Percentiles rank a stretch among this genome's conserved stretches.
Evolutionary conservation across 2,329 filamentous ascomycete species (phyloP).

Genomic region (Hypocrella siamensis): DNA sequence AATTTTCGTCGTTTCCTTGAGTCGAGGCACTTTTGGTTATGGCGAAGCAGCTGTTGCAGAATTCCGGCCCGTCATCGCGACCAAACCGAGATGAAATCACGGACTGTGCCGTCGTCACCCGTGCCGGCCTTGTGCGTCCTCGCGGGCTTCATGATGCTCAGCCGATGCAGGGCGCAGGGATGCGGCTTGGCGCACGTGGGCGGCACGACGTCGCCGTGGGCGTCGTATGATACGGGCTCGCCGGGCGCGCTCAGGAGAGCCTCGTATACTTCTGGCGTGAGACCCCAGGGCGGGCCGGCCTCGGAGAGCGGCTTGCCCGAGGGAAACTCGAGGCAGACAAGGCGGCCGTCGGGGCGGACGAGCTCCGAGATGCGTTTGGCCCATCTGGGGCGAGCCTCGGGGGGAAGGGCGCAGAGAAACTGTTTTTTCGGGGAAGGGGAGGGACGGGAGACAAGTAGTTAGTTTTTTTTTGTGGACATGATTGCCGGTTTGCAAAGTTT

Average conservation of each 20-base stretch:
- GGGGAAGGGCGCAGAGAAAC: slow-evolving; percentile 50
- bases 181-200: slow-evolving; percentile 18
- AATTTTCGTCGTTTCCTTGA: too few species aligned
- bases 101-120: slow-evolving; percentile 26
- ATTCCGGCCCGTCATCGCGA: slow-evolving; percentile 12
- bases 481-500: too few species aligned
- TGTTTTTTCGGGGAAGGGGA: slow-evolving; percentile 14
- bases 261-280: slow-evolving; percentile 54
- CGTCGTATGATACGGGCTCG: slow-evolving; percentile 43
- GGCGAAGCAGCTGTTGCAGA: neutral
- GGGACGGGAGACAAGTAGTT: too few species aligned
- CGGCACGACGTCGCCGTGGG: slow-evolving; percentile 26
- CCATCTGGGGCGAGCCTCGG: slow-evolving; percentile 34
- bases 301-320: slow-evolving; percentile 49
- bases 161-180: slow-evolving; percentile 22
- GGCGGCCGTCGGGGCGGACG: slow-evolving; percentile 29
- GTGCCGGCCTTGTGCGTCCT: slow-evolving; percentile 33
- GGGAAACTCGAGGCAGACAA: slow-evolving; percentile 64
- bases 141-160: slow-evolving; percentile 33
- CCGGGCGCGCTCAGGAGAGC: slow-evolving; percentile 58
- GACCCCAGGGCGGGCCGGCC: slow-evolving; percentile 58
- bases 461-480: too few species aligned
- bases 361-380: slow-evolving; percentile 34
- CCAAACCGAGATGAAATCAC: slow-evolving; percentile 42
- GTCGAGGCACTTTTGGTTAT: too few species aligned